Evolutionary conservation across 2,329 filamentous ascomycete species (phyloP), one percentile per base, ranked within the genome.

Genomic region (Diplodia mutila): DNA sequence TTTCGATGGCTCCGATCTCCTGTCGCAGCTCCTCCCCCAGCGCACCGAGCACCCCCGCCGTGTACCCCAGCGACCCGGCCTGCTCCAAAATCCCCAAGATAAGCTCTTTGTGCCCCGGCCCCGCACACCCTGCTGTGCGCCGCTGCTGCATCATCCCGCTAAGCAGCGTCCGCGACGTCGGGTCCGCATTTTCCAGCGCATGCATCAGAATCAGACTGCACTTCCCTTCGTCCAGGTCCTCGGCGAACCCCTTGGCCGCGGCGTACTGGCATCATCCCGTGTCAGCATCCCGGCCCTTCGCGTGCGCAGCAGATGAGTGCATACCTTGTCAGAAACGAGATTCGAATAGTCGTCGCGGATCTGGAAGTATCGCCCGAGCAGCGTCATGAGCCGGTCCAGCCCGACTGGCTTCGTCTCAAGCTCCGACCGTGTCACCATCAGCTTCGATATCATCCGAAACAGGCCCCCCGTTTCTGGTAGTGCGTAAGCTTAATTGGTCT

Each of bases 341-440:
- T 79, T 79, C 70, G 69, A 69, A 65, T 75, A 78, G 65, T 79
- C 76, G 59, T 79, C 77, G 0, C 75, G 70, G 23, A 78, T 75
- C 66, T 79, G 77, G 66, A 77, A 79, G 61, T 72, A 73, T 2
- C 72, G 67, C 0, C 76, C 76, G 2, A 78, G 61, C 2, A 75
- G 48, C 9, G 29, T 52, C 12, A 65, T 52, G n/a, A 70, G 49
- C n/a, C 14, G 75, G 32, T 34, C 32, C 32, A 34, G 32, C 32
- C 32, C 32, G 32, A 34, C 7, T 11, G 32, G 32, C 32, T 34
- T 34, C 32, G 32, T 7, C 9, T 34, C 32, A 12, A 34, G 53
- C 48, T 51, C 21, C 48, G 53, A 55, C 18, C n/a, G 27, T 16
- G 53, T 18, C 0, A 12, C 7, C 53, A 55, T 23, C 4, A 55